Evolutionary conservation across 169 alveolate species (phyloP), one percentile per base, ranked within the genome.

Genomic region (Theileria annulata): DNA sequence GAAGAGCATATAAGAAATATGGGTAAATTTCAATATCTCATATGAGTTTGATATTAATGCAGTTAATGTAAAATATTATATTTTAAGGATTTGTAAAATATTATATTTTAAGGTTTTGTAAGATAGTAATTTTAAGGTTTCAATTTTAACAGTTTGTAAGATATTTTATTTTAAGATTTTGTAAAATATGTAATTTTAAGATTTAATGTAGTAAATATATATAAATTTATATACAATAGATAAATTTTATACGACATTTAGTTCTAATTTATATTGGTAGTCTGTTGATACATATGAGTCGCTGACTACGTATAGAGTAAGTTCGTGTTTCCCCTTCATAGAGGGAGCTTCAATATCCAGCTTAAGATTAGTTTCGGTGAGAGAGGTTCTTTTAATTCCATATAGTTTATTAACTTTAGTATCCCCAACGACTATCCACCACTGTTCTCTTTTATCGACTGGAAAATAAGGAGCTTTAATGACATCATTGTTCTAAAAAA

Each of bases 381-480:
- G 79, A 25, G 94, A 60, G 71, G 95, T 88, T 87, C 98, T 86
- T 92, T 96, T 79, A 92, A 96, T 87, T 67, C 97, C 93, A 9
- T 87, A 71, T 30, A 96, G 91, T 51, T 95, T 89, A 79, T 96
- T 95, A 27, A 94, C 77, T 47, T 89, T 88, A 15, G 95, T 92
- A 78, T 94, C 95, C 4, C 99, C 99, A 25, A 97, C 87, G 33
- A 99, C 95, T 35, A 99, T 90, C 99, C 99, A 99, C 99, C 99
- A 99, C 81, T 95, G 90, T 80, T 98, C 99, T 77, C 96, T 97
- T 92, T 98, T 98, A 77, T 94, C 98, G 75, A 93, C 91, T 9
- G 99, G 99, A 92, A 94, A 97, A 75, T 91, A 94, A 15, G 97
- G 98, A 12, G 99, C 96, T 68, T 91, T 93, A 2, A 96, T 98